Percentiles rank a stretch among this genome's conserved stretches.
phyloP scores from a whole-genome alignment of 2,329 filamentous ascomycete genomes.

The Beauveria varroae region DNA sequence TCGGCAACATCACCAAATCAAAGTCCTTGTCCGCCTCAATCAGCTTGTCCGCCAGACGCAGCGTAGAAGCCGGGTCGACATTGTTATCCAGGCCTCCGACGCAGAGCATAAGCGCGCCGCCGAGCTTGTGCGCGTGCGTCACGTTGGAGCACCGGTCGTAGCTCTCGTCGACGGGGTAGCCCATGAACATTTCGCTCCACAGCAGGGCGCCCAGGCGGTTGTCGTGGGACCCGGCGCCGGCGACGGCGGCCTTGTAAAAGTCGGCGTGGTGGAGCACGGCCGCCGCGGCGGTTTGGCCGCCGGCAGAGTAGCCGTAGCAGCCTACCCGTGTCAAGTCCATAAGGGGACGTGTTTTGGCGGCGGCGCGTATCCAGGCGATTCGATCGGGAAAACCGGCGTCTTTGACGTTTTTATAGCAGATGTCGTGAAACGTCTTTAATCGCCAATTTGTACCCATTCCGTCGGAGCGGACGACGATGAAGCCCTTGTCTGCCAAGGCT shows the following conservation, averaged over 20 bases:
- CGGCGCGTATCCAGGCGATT: no score
- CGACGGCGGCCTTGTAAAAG: conserved; percentile 22
- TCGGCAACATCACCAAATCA: conserved; percentile 22
- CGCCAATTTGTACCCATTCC: no score
- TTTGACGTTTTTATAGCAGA: no score
- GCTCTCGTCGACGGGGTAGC: conserved; percentile 22
- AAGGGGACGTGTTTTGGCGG: no score
- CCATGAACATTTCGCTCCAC: conserved; percentile 28
- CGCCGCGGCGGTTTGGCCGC: conserved; percentile 22
- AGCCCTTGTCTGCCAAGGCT: no score
- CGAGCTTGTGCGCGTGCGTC: conserved; percentile 21
- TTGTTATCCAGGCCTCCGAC: conserved; percentile 22
- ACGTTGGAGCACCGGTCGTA: conserved; percentile 22
- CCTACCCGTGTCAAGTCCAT: no score
- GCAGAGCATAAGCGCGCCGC: conserved; percentile 21
- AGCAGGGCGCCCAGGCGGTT: conserved; percentile 24
- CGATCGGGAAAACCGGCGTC: no score
- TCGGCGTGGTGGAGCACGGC: conserved; percentile 21
- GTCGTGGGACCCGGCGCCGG: conserved; percentile 24
- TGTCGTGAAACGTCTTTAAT: no score
- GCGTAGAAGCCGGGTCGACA: conserved; percentile 23
- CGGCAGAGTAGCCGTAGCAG: conserved; percentile 12
- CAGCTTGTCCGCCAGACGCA: conserved; percentile 21
- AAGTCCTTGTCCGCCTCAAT: conserved; percentile 22
- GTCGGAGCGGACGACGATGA: no score